These are phyloP conservation scores for Angomonas deanei DNA, from an alignment of 208 protist species.

Conservation along the genomic window DNA sequence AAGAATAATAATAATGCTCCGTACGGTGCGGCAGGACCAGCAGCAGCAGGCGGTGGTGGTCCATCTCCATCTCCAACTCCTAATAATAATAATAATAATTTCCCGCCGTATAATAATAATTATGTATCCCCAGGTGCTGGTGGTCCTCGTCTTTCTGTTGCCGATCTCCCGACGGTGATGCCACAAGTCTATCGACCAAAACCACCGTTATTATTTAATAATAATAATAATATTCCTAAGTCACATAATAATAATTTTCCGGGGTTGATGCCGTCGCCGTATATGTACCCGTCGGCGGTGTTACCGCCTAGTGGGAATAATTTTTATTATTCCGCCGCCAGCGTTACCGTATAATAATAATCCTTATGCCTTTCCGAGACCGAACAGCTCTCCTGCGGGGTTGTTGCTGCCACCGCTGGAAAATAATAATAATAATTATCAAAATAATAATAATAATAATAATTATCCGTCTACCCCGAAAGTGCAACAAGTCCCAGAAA, in stretches of 20 bases:
- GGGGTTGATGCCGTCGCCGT: background rate
- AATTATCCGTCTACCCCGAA: background rate
- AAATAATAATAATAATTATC: background rate
- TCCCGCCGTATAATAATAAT: background rate
- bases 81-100: background rate
- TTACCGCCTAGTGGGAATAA: background rate
- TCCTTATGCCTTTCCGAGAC: background rate
- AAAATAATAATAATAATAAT: constrained; percentile 1
- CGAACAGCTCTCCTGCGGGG: background rate
- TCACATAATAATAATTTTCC: background rate
- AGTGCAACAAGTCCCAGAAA: background rate
- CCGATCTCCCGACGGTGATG: background rate
- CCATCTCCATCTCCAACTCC: background rate
- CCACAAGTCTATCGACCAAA: background rate
- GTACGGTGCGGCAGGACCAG: background rate
- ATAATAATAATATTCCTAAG: background rate
- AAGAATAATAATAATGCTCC: constrained; percentile 9
- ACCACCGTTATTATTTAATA: background rate
- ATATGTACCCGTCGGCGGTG: too few relatives aligned
- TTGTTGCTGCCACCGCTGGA: too few relatives aligned
- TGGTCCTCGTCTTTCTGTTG: background rate
- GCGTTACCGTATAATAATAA: too few relatives aligned
- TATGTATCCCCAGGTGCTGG: background rate
- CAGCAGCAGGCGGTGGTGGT: background rate
- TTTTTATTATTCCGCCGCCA: background rate